phyloP scores from a whole-genome alignment of 2,329 filamentous ascomycete genomes.

The Nemania diffusa region DNA sequence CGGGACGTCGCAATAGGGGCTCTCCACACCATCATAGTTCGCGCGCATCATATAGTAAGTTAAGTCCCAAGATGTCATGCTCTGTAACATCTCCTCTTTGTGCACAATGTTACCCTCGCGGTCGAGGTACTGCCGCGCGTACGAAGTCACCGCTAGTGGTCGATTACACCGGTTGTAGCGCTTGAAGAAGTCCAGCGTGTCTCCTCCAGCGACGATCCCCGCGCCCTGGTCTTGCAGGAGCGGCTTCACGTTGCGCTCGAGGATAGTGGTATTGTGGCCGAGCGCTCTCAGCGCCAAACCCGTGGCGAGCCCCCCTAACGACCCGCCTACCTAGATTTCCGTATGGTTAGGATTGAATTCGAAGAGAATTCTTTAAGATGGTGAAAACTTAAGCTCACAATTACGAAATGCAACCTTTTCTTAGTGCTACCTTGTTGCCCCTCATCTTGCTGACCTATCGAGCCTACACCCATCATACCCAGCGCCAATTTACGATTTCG shows the following conservation, averaged over 20 bases:
- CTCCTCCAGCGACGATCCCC: constrained; percentile 58
- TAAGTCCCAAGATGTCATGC: constrained; percentile 61
- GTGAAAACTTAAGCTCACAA: constrained; percentile 35
- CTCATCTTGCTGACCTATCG: constrained; percentile 18
- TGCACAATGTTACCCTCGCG: constrained; percentile 49
- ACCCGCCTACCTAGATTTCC: constrained; percentile 53
- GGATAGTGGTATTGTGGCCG: constrained; percentile 55
- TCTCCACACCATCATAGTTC: constrained; percentile 55
- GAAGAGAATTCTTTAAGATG: not conserved
- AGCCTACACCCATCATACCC: constrained; percentile 31
- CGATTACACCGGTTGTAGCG: constrained; percentile 53
- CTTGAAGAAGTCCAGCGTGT: constrained; percentile 55
- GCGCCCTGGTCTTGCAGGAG: constrained; percentile 61
- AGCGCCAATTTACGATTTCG: not conserved
- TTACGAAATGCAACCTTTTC: constrained; percentile 45
- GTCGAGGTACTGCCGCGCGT: constrained; percentile 50
- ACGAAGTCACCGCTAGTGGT: constrained; percentile 47
- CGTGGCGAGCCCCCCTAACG: constrained; percentile 54
- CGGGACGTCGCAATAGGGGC: constrained; percentile 48
- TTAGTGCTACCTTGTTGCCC: constrained; percentile 14
- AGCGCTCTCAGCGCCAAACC: constrained; percentile 54
- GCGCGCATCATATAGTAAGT: constrained; percentile 57
- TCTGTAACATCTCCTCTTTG: constrained; percentile 50
- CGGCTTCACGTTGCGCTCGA: constrained; percentile 56
- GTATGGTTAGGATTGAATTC: constrained; percentile 6